Conservation (phyloP, 2,329 filamentous ascomycete species). For the Grosmannia serpens region DNA sequence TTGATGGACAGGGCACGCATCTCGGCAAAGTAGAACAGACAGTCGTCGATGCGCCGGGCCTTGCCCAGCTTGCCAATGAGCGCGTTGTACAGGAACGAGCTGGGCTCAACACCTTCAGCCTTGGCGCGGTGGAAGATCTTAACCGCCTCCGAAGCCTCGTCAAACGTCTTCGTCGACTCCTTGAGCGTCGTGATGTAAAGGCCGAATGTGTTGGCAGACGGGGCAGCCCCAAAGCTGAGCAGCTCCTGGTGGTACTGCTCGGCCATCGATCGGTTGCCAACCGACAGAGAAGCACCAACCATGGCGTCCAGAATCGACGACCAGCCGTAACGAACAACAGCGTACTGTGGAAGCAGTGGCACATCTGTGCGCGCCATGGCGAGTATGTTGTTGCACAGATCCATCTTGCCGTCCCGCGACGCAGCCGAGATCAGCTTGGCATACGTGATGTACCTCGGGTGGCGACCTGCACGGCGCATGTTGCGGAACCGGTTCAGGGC, state of each 20-base stretch:
- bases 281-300: constrained; percentile 80
- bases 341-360: constrained; percentile 72
- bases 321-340: constrained; percentile 88
- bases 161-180: constrained; percentile 93
- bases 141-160: constrained; percentile 91
- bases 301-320: constrained; percentile 92
- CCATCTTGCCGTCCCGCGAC: constrained; percentile 72
- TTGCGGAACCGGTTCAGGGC: constrained; percentile 78
- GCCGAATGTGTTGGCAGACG: constrained; percentile 94
- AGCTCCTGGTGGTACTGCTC: constrained; percentile 86
- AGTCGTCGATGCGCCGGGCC: constrained; percentile 94
- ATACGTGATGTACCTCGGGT: constrained; percentile 92
- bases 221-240: constrained; percentile 77
- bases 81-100: constrained; percentile 95
- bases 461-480: constrained; percentile 82
- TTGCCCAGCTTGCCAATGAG: constrained; percentile 97
- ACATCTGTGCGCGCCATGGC: constrained; percentile 83
- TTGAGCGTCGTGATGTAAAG: constrained; percentile 99
- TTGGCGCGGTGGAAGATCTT: constrained; percentile 95
- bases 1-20: constrained; percentile 91
- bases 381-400: constrained; percentile 74
- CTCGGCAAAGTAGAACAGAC: constrained; percentile 93
- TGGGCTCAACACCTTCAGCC: constrained; percentile 87
- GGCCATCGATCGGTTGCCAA: constrained; percentile 70
- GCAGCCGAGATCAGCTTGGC: constrained; percentile 89